These are phyloP conservation scores for Phaeodactylum tricornutum DNA, from an alignment of 108 stramenopile species.

Conservation along the genomic window DNA sequence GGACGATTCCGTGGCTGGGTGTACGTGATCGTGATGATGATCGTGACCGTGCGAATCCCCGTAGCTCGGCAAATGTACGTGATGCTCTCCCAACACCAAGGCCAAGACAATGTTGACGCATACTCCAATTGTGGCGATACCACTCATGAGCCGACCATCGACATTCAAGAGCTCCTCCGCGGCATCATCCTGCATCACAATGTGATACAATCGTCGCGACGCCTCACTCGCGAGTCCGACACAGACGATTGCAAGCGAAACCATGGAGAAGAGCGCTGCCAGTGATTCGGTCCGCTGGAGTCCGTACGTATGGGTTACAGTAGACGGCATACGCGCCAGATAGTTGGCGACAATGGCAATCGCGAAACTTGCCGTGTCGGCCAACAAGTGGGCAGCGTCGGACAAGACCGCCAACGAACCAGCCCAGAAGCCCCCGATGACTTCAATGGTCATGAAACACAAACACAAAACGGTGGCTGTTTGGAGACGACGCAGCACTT, in stretches of 20 bases:
- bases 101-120: constrained; percentile 86
- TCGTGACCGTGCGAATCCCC: constrained; percentile 9
- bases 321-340: constrained; percentile 68
- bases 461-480: constrained; percentile 51
- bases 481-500: constrained; percentile 49
- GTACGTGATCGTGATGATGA: constrained; percentile 2
- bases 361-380: constrained; percentile 66
- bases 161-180: constrained; percentile 37
- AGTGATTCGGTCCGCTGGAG: constrained; percentile 86
- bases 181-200: constrained; percentile 2
- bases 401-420: constrained; percentile 72
- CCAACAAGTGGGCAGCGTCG: constrained; percentile 83
- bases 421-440: constrained; percentile 56
- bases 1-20: background rate
- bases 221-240: constrained; percentile 70
- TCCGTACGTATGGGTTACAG: constrained; percentile 80
- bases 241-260: constrained; percentile 67
- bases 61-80: constrained; percentile 65
- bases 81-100: constrained; percentile 67
- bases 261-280: constrained; percentile 81
- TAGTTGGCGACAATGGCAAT: constrained; percentile 77
- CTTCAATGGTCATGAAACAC: constrained; percentile 67
- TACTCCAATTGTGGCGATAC: constrained; percentile 83
- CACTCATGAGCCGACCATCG: constrained; percentile 84
- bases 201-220: constrained; percentile 32